phyloP scores from a whole-genome alignment of 129 eudicot species.

The Lactuca sativa region DNA sequence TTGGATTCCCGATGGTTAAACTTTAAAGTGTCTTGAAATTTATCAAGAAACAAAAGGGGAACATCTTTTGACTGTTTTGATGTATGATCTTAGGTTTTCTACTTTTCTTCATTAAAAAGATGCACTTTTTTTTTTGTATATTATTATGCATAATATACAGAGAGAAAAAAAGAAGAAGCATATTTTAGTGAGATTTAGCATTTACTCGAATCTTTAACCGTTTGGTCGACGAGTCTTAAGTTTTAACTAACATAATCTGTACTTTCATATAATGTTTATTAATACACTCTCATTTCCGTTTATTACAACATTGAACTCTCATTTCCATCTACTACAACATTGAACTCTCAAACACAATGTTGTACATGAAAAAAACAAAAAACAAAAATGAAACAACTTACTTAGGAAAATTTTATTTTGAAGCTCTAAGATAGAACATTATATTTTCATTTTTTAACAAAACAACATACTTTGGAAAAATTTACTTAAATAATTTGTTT shows the following conservation, averaged over 20 bases:
- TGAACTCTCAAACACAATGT: neutral
- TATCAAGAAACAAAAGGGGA: neutral
- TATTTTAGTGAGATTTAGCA: neutral
- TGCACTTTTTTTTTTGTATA: neutral
- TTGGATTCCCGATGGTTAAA: slow-evolving; percentile 1
- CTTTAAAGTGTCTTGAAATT: slow-evolving; percentile 6
- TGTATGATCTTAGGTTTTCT: slow-evolving; percentile 2
- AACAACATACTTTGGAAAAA: no score
- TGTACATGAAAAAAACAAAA: no score
- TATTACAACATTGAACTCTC: neutral
- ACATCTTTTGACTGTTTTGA: neutral
- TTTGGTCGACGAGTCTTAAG: neutral
- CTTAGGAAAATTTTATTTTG: no score
- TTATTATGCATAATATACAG: neutral
- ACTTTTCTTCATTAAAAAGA: neutral
- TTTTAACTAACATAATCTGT: neutral
- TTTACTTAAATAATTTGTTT: no score
- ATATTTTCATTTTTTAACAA: no score
- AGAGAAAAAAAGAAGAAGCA: no score
- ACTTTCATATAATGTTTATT: neutral
- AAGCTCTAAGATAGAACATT: neutral
- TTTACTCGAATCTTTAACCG: neutral
- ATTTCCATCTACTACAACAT: no score
- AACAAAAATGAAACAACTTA: no score
- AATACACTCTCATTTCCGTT: neutral